Evolutionary conservation across 768 basidiomycete genomes (phyloP).

Genomic region (Lentinula boryana): DNA sequence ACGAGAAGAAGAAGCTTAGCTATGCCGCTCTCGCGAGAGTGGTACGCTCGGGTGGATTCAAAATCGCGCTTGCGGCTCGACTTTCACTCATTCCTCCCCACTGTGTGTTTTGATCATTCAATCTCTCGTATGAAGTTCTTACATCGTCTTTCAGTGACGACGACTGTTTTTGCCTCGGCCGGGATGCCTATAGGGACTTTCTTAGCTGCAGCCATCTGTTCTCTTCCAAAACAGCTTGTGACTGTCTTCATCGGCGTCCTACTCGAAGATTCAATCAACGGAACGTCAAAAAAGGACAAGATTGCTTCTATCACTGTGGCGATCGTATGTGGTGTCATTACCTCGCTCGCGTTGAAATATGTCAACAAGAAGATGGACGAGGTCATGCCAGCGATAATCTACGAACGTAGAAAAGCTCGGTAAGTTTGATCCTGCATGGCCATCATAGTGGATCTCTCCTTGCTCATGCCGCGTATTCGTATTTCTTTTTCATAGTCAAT

Average conservation of each 20-base stretch:
- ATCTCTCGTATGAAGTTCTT: neutral
- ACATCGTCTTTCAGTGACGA: constrained; percentile 20
- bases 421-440: neutral
- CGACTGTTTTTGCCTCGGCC: constrained; percentile 33
- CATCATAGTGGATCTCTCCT: neutral
- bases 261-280: neutral
- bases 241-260: constrained; percentile 37
- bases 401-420: constrained; percentile 16
- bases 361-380: constrained; percentile 29
- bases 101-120: constrained; percentile 13
- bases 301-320: constrained; percentile 27
- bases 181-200: constrained; percentile 35
- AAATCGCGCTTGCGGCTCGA: constrained; percentile 25
- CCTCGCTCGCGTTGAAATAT: constrained; percentile 30
- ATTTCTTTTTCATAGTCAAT: neutral
- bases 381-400: constrained; percentile 13
- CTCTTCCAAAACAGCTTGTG: constrained; percentile 38
- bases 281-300: constrained; percentile 18
- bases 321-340: constrained; percentile 28
- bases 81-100: constrained; percentile 30
- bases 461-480: neutral
- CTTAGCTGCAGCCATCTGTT: constrained; percentile 30
- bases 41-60: constrained; percentile 37
- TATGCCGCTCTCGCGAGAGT: constrained; percentile 36
- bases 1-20: constrained; percentile 21